Conservation (phyloP, 2,329 filamentous ascomycete species). For the Myriosclerotinia scirpicola region DNA sequence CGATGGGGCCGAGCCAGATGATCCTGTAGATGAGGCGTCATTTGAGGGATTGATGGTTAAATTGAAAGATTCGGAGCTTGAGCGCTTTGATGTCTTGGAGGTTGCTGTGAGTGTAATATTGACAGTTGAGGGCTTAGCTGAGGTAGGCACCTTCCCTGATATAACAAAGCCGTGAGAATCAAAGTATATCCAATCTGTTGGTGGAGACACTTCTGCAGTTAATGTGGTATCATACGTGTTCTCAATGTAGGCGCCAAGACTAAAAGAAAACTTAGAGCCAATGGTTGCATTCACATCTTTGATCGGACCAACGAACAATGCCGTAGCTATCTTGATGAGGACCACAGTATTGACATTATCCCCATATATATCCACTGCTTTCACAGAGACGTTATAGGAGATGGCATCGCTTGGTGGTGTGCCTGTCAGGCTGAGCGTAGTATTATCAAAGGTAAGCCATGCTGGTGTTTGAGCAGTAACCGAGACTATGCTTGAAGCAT, state of each 20-base stretch:
- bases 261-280: constrained; percentile 33
- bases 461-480: constrained; percentile 57
- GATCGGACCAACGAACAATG: constrained; percentile 32
- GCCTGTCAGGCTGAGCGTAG: constrained; percentile 63
- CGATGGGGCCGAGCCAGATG: constrained; percentile 19
- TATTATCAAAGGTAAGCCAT: constrained; percentile 68
- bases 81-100: constrained; percentile 28
- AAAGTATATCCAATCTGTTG: constrained; percentile 36
- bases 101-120: constrained; percentile 33
- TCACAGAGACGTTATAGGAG: constrained; percentile 62
- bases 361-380: constrained; percentile 57
- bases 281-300: constrained; percentile 34
- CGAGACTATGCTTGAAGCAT: constrained; percentile 50
- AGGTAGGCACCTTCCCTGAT: constrained; percentile 34
- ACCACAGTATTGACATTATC: constrained; percentile 60
- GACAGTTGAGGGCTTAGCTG: constrained; percentile 25
- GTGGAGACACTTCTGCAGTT: constrained; percentile 27
- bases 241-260: constrained; percentile 32
- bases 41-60: constrained; percentile 26
- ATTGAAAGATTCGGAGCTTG: constrained; percentile 31
- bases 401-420: constrained; percentile 58
- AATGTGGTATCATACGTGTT: constrained; percentile 34
- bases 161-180: constrained; percentile 33
- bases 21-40: constrained; percentile 8
- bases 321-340: constrained; percentile 33